Percentiles rank a stretch among this genome's conserved stretches.
Conservation (phyloP, 169 alveolate species). For the Cryptosporidium andersoni region DNA sequence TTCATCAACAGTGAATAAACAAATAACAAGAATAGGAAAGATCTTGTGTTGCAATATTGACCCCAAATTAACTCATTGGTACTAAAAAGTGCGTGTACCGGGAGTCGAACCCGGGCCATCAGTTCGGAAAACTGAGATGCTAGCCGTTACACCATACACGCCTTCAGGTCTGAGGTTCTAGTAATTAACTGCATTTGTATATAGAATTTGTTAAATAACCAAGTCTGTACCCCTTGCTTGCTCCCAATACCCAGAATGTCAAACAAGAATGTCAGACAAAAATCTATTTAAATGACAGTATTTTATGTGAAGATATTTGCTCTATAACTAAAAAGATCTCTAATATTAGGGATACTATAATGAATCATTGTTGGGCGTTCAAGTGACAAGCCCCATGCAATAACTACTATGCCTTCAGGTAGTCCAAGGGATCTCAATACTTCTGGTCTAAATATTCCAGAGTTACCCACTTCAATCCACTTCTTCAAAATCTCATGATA, state of each 20-base stretch:
- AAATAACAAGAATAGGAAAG: too few relatives aligned
- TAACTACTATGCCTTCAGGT: slow-evolving; percentile 95
- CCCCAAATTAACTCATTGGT: too few relatives aligned
- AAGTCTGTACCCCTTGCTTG: too few relatives aligned
- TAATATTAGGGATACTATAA: slow-evolving; percentile 93
- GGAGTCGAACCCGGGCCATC: slow-evolving; percentile 75
- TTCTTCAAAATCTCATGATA: slow-evolving; percentile 93
- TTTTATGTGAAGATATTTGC: slow-evolving; percentile 67
- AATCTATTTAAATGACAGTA: slow-evolving; percentile 25
- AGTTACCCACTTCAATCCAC: slow-evolving; percentile 99
- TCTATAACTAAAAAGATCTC: slow-evolving; percentile 96
- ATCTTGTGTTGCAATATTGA: too few relatives aligned
- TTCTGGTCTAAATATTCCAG: slow-evolving; percentile 99
- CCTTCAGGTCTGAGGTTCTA: background rate
- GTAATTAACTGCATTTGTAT: too few relatives aligned
- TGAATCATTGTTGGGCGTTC: slow-evolving; percentile 99
- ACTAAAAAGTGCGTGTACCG: slow-evolving; percentile 70
- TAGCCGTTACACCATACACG: slow-evolving; percentile 74
- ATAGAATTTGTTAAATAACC: too few relatives aligned
- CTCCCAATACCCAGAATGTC: background rate
- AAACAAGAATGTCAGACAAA: slow-evolving; percentile 3
- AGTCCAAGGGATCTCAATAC: slow-evolving; percentile 98
- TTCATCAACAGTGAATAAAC: too few relatives aligned
- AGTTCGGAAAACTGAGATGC: slow-evolving; percentile 74
- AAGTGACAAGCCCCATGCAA: slow-evolving; percentile 99